Evolutionary conservation across 805 yeast species (phyloP).

Genomic region (Clavispora fructus): DNA sequence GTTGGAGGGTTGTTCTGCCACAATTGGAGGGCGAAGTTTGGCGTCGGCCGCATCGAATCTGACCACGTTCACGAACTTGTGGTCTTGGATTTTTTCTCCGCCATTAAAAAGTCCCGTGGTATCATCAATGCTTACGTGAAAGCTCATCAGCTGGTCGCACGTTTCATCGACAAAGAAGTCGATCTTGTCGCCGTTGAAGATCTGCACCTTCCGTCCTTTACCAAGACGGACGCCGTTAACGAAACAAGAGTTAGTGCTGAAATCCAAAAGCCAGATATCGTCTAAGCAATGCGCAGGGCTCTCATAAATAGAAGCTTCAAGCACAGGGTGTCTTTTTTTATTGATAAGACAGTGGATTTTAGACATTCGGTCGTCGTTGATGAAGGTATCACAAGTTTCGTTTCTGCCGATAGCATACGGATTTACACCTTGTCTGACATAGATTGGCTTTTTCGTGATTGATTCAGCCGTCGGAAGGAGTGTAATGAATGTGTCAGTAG

Average conservation of each 20-base stretch:
- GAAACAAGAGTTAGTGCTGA: conserved; percentile 73
- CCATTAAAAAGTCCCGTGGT: conserved; percentile 59
- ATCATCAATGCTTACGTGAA: conserved; percentile 49
- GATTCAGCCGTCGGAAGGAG: conserved; percentile 49
- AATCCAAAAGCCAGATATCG: conserved; percentile 76
- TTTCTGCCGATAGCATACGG: conserved; percentile 73
- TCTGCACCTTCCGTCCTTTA: conserved; percentile 54
- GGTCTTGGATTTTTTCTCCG: conserved; percentile 27
- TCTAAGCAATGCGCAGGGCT: conserved; percentile 71
- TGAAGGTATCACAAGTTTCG: conserved; percentile 52
- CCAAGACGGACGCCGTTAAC: conserved; percentile 58
- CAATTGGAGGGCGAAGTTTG: conserved; percentile 23
- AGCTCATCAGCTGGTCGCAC: conserved; percentile 49
- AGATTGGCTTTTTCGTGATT: conserved; percentile 41
- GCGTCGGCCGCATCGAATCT: conserved; percentile 23
- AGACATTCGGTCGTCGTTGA: conserved; percentile 74
- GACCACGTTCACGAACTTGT: conserved; percentile 18
- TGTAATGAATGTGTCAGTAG: conserved; percentile 60
- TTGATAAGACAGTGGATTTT: conserved; percentile 73
- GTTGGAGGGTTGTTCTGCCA: conserved; percentile 9
- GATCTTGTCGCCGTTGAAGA: conserved; percentile 62
- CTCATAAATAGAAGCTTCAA: conserved; percentile 47
- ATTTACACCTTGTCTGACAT: conserved; percentile 62
- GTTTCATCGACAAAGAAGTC: conserved; percentile 60
- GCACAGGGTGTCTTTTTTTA: conserved; percentile 57